Evolutionary conservation across 129 eudicot genomes (phyloP), one percentile per base, ranked within the genome.

Genomic region (Centella asiatica): DNA sequence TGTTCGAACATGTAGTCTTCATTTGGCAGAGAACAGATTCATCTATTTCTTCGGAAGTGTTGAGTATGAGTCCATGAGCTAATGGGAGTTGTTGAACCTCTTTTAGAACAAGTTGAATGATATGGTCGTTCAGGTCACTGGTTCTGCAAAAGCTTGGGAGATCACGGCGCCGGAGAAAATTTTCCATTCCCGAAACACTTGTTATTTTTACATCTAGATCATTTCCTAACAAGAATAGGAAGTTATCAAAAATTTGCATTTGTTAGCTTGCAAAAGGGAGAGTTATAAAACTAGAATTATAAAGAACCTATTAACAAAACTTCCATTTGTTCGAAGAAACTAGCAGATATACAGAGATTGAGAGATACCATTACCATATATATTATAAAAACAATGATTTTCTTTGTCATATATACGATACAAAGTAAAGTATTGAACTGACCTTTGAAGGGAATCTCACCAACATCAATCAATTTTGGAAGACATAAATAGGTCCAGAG

Each of bases 371-470:
- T n/a, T n/a, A n/a, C n/a, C n/a, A n/a, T n/a, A n/a, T n/a, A n/a
- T n/a, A n/a, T n/a, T n/a, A n/a, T n/a, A n/a, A n/a, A n/a, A n/a
- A n/a, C n/a, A n/a, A n/a, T n/a, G n/a, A n/a, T n/a, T n/a, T n/a
- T n/a, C n/a, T n/a, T n/a, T n/a, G n/a, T n/a, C 39, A 34, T 23
- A 74, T 45, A 11, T 2, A 23, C n/a, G 10, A 23, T 51, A 1
- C 13, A 4, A 12, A 53, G 12, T 26, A 2, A 14, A 27, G 15
- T 2, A 14, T 12, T 27, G 22, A 3, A 65, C 65, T 12, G 44
- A 79, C 86, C 83, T 40, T 48, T 25, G 37, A 88, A 84, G 4
- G 96, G 96, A 29, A 88, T 42, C 59, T 88, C 84, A 20, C 83
- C 85, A 4, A 78, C 51, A 40, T 79, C 66, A 59, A 81, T 82